Evolutionary conservation across 1,284 basidiomycete species (phyloP), one percentile per base, ranked within the genome.

Genomic region (Baeospora myosura): DNA sequence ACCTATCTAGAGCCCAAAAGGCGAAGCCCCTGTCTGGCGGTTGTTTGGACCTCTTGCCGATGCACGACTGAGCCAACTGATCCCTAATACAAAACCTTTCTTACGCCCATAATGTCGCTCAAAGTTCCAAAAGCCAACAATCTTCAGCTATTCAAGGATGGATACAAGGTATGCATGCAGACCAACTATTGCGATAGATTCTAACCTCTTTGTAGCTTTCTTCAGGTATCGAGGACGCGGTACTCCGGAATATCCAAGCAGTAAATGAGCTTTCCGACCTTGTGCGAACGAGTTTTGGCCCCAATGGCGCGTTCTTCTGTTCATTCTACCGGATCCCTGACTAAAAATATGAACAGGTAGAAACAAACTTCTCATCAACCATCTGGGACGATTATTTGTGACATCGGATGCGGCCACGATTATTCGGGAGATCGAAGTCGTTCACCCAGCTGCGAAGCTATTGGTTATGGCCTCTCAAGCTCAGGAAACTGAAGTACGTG

Each of bases 371-470:
- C 70, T 97, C 57, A 93, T 97, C 68, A 97, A 97, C 64, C 96
- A 98, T 65, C 74, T 99, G 33, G 93, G 93, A 44, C 78, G 83
- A 58, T 74, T 98, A 37, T 98, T 98, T 64, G 94, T 98, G 45
- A 99, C 96, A 22, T 96, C 91, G 38, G 96, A 99, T 76, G 95
- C 96, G 5, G 96, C 96, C 7, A 98, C 96, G 44, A 98, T 99
- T 66, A 94, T 98, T 59, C 80, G 88, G 50, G 96, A 99, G 68
- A 83, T 98, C 61, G 96, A 98, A 61, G 92, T 99, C 38, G 91
- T 98, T 21, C 96, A 98, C 63, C 96, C 96, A 0, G 95, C 95
- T 4, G 96, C 93, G 22, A 98, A 98, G 64, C 72, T 98, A 7
- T 71, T 99, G 10, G 95, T 98, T 23, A 96, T 98, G 90, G 93